Conservation (phyloP, 106 monocot genomes). For the Iris macrosiphon region DNA sequence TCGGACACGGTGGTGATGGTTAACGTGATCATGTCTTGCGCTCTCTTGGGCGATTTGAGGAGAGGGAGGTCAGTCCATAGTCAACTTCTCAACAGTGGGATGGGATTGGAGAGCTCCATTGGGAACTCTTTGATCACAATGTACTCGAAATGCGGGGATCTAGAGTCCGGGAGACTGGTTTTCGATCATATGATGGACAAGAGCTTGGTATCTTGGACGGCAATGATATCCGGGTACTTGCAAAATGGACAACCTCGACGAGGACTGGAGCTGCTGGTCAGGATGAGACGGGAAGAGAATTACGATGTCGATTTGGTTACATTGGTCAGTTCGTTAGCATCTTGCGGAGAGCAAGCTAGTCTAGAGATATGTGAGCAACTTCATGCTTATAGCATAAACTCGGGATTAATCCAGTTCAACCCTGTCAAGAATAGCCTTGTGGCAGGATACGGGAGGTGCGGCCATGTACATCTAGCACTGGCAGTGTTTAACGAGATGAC, state of each 20-base stretch:
- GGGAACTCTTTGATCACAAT: conserved; percentile 32
- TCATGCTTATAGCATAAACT: conserved; percentile 29
- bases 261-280: conserved; percentile 23
- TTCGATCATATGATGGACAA: conserved; percentile 18
- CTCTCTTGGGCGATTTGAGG: conserved; percentile 21
- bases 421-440: conserved; percentile 31
- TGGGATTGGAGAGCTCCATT: conserved; percentile 15
- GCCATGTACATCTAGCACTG: conserved; percentile 10
- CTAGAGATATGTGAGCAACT: conserved; percentile 23
- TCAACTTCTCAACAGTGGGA: conserved; percentile 16
- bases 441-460: conserved; percentile 39
- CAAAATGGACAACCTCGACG: conserved; percentile 18
- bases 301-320: conserved; percentile 26
- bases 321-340: conserved; percentile 14
- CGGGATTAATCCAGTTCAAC: conserved; percentile 12
- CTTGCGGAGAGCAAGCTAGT: conserved; percentile 20
- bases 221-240: conserved; percentile 35
- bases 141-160: conserved; percentile 37
- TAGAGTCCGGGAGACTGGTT: conserved; percentile 10
- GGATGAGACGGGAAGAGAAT: conserved; percentile 32
- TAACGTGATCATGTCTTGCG: conserved; percentile 23
- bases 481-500: conserved; percentile 31
- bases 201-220: conserved; percentile 50
- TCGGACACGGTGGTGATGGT: conserved; percentile 26
- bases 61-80: conserved; percentile 25